Conservation (phyloP, 768 basidiomycete species). For the Goffeauzyma gilvescens region DNA sequence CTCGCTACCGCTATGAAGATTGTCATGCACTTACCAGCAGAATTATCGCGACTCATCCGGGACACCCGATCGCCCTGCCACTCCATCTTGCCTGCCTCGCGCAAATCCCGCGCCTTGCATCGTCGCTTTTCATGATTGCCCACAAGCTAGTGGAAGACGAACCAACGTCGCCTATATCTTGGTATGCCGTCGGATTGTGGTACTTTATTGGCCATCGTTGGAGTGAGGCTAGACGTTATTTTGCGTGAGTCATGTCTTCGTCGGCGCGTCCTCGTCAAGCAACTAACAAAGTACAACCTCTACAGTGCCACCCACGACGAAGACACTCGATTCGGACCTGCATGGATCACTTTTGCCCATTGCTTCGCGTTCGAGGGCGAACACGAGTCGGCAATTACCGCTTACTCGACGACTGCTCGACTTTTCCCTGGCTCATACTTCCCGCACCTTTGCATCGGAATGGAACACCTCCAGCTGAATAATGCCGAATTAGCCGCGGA, state of each 20-base stretch:
- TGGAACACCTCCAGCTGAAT: slow-evolving; percentile 87
- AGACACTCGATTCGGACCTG: slow-evolving; percentile 83
- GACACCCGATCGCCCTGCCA: slow-evolving; percentile 76
- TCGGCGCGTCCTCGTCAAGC: no score
- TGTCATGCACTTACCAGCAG: slow-evolving; percentile 72
- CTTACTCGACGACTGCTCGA: slow-evolving; percentile 87
- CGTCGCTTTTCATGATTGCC: slow-evolving; percentile 83
- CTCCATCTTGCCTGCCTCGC: slow-evolving; percentile 96
- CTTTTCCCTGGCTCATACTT: slow-evolving; percentile 96
- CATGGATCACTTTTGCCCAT: slow-evolving; percentile 95
- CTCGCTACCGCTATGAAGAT: slow-evolving; percentile 79
- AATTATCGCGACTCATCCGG: slow-evolving; percentile 69
- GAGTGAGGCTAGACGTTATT: slow-evolving; percentile 79
- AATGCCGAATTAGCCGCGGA: slow-evolving; percentile 69
- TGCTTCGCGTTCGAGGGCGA: slow-evolving; percentile 94
- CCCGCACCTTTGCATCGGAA: slow-evolving; percentile 85
- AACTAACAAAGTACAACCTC: no score
- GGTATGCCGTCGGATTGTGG: slow-evolving; percentile 98
- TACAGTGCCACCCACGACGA: slow-evolving; percentile 7
- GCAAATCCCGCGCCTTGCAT: slow-evolving; percentile 75
- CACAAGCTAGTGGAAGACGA: slow-evolving; percentile 90
- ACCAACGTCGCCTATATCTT: slow-evolving; percentile 78
- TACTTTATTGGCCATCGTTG: slow-evolving; percentile 74
- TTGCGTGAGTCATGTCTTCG: slow-evolving; percentile 45
- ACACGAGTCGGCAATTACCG: slow-evolving; percentile 94